phyloP scores from a whole-genome alignment of 2,329 filamentous ascomycete genomes.

The Calonectria leucothoes region DNA sequence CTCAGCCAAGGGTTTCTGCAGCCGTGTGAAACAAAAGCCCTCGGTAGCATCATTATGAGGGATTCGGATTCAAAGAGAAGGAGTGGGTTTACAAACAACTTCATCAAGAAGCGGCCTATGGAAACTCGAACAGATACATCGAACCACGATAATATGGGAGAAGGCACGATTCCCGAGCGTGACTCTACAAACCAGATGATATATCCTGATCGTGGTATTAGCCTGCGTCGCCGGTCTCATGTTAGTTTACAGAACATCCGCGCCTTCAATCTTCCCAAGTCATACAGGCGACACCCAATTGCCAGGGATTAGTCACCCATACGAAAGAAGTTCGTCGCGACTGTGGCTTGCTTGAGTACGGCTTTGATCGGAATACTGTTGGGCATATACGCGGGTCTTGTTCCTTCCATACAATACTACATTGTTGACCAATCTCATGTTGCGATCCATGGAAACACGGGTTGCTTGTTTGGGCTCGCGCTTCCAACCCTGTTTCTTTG shows the following conservation, averaged over 20 bases:
- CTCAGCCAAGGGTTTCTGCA: not conserved
- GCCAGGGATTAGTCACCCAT: constrained; percentile 77
- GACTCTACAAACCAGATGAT: constrained; percentile 40
- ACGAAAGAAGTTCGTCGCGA: constrained; percentile 76
- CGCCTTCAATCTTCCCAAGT: constrained; percentile 63
- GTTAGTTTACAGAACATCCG: constrained; percentile 63
- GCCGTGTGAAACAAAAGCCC: constrained; percentile 6
- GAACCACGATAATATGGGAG: constrained; percentile 30
- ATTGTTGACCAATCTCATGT: constrained; percentile 76
- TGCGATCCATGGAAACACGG: constrained; percentile 78
- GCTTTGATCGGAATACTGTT: constrained; percentile 76
- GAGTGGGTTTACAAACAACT: not conserved
- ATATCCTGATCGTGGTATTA: constrained; percentile 50
- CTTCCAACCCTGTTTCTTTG: constrained; percentile 77
- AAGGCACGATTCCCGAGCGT: constrained; percentile 40
- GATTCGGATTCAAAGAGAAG: not conserved
- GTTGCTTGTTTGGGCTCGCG: constrained; percentile 77
- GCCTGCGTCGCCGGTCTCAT: constrained; percentile 63
- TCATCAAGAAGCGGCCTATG: constrained; percentile 3
- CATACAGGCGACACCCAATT: constrained; percentile 72
- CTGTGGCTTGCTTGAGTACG: constrained; percentile 78
- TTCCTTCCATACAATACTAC: constrained; percentile 83
- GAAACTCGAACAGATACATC: constrained; percentile 9
- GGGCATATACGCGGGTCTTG: constrained; percentile 82
- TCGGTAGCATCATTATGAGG: not conserved